phyloP scores from a whole-genome alignment of 306 rosid species.

The Gleditsia sinensis region DNA sequence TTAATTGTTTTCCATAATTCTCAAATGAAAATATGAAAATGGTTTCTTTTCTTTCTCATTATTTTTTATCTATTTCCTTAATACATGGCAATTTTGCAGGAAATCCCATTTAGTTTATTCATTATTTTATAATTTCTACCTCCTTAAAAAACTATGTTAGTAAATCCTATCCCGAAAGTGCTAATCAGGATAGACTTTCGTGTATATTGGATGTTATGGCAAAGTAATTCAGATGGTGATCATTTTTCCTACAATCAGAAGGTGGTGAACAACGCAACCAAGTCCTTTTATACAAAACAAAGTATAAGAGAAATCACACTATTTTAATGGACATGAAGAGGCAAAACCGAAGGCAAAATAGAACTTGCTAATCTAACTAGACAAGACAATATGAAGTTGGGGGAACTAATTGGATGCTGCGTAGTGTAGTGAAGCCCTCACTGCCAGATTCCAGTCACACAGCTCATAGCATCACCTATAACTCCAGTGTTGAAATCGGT shows the following conservation, averaged over 20 bases:
- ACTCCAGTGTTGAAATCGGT: slow-evolving; percentile 41
- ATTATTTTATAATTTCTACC: slow-evolving; percentile 4
- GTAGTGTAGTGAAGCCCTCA: not conserved
- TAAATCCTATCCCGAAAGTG: no score
- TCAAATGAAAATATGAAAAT: not conserved
- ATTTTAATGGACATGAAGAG: not conserved
- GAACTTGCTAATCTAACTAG: slow-evolving; percentile 21
- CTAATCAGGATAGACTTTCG: no score
- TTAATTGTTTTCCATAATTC: not conserved
- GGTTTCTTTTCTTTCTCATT: not conserved
- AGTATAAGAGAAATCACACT: not conserved
- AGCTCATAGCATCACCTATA: slow-evolving; percentile 47
- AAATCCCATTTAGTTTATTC: not conserved
- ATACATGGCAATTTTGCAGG: not conserved
- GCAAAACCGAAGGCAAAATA: not conserved
- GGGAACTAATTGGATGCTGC: not conserved
- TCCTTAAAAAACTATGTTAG: no score
- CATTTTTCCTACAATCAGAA: not conserved
- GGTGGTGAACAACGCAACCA: not conserved
- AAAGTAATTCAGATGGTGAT: not conserved
- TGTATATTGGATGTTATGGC: not conserved
- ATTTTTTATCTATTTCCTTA: not conserved
- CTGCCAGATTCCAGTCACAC: slow-evolving; percentile 47
- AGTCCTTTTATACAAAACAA: slow-evolving; percentile 5
- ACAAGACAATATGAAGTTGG: slow-evolving; percentile 4